Evolutionary conservation across 73 alveolate genomes (phyloP), one percentile per base, ranked within the genome.

Genomic region (Tetrahymena thermophila): DNA sequence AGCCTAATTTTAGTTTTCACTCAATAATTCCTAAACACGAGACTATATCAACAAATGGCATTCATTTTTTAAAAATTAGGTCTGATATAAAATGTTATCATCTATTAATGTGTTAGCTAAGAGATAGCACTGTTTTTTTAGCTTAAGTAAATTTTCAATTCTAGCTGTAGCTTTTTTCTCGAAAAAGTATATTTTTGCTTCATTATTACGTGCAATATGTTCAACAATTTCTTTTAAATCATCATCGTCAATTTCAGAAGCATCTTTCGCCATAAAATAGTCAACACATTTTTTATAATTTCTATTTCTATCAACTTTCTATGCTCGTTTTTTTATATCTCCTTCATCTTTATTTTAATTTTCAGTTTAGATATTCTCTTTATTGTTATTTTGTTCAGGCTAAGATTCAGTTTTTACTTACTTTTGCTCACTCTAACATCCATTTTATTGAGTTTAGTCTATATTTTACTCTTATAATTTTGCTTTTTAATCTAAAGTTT

Each of bases 91-190:
- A 21, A 38, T 94, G 94, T 95, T 95, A 35, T 56, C 25, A 15
- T 93, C 96, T 35, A 96, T 93, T 21, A 96, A 56, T 10, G 85
- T 83, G 56, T 95, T 83, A 15, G 95, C 17, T 23, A 95, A 56
- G n/a, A 34, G 35, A 35, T 95, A 31, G 34, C 97, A 94, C 34
- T 85, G 44, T 8, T 96, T 84, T 93, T 96, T 96, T 93, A 25
- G 58, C 10, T 93, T 19, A 10, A 96, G 93, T 7, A 96, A 94
- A 19, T 95, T 96, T 23, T 85, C 96, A 6, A 96, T 93, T 38
- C 96, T 83, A 44, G 93, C 85, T 11, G 96, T 84, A 1, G 98
- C 99, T 84, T 97, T 94, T 44, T 97, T 96, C 13, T 93, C 97
- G 94, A 95, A 94, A 94, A 97, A 97, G 85, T 97, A 97, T 21